phyloP scores from a whole-genome alignment of 129 eudicot genomes.

The Pittosporum tobira region DNA sequence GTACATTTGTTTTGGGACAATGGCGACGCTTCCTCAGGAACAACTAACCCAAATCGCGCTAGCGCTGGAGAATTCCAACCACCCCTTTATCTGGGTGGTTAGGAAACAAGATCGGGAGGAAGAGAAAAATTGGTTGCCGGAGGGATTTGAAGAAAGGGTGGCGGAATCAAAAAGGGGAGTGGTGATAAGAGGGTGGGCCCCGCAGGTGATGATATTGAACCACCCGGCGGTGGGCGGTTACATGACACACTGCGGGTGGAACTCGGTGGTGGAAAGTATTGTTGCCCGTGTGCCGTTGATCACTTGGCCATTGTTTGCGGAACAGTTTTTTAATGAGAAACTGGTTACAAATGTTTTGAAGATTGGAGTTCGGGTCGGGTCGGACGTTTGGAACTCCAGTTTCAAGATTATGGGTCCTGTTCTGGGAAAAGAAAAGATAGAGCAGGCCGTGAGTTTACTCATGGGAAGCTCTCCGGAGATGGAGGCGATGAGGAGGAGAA shows the following conservation, averaged over 20 bases:
- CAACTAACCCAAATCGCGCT: slow-evolving; percentile 32
- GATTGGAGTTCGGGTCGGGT: slow-evolving; percentile 32
- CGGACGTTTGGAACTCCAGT: slow-evolving; percentile 13
- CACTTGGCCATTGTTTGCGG: slow-evolving; percentile 36
- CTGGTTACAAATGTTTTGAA: slow-evolving; percentile 20
- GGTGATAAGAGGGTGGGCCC: slow-evolving; percentile 31
- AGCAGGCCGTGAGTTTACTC: slow-evolving; percentile 7
- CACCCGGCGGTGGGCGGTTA: slow-evolving; percentile 29
- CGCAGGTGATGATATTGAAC: slow-evolving; percentile 32
- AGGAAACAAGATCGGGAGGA: not conserved
- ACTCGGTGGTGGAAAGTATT: slow-evolving; percentile 34
- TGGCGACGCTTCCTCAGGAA: slow-evolving; percentile 21
- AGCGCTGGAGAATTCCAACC: slow-evolving; percentile 28
- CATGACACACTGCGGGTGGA: slow-evolving; percentile 51
- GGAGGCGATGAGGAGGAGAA: slow-evolving; percentile 9
- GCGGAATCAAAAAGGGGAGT: slow-evolving; percentile 19
- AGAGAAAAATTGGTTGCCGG: slow-evolving; percentile 25
- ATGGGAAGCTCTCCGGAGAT: slow-evolving; percentile 1
- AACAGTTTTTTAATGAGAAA: slow-evolving; percentile 39
- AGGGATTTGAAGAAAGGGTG: slow-evolving; percentile 21
- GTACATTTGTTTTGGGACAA: slow-evolving; percentile 40
- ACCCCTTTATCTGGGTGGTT: slow-evolving; percentile 41
- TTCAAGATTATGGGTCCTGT: slow-evolving; percentile 13
- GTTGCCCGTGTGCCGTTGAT: slow-evolving; percentile 31
- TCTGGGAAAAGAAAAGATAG: slow-evolving; percentile 2